A percentile compares a stretch with the other conserved stretches of the same genome.
These are phyloP conservation scores for Aquilaria sinensis DNA, from an alignment of 345 rosid genomes.

Conservation along the genomic window DNA sequence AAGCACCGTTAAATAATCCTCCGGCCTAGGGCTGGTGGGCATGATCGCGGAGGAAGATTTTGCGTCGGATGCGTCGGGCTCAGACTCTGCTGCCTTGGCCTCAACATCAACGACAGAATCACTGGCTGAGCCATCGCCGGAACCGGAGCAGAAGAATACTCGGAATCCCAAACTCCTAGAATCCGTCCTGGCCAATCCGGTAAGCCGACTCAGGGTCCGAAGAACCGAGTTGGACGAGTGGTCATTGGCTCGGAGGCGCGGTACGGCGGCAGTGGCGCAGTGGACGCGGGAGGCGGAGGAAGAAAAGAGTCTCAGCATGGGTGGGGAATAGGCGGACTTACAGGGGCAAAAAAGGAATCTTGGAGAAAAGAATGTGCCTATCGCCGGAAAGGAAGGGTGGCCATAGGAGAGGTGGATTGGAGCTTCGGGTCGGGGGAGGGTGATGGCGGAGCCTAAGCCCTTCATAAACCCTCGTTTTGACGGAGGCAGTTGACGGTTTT, in stretches of 20 bases:
- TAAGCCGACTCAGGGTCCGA: constrained; percentile 39
- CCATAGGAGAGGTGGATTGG: constrained; percentile 20
- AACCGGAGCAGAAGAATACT: constrained; percentile 74
- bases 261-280: constrained; percentile 15
- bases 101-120: constrained; percentile 39
- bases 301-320: constrained; percentile 65
- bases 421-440: constrained; percentile 18
- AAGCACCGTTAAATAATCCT: constrained; percentile 85
- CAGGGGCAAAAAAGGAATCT: constrained; percentile 6
- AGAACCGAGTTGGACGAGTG: constrained; percentile 25
- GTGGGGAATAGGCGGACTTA: constrained; percentile 10
- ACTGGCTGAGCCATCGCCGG: constrained; percentile 26
- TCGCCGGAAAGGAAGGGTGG: constrained; percentile 5
- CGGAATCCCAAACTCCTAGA: constrained; percentile 25
- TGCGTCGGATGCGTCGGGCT: constrained; percentile 35
- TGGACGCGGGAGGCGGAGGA: constrained; percentile 35
- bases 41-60: constrained; percentile 81
- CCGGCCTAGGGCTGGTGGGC: constrained; percentile 66
- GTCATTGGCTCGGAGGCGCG: constrained; percentile 26
- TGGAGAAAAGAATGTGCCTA: constrained; percentile 14
- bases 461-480: constrained; percentile 45
- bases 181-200: constrained; percentile 32
- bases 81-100: constrained; percentile 37
- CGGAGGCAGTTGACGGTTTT: constrained; percentile 11
- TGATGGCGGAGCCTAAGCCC: constrained; percentile 31